Base-by-base conservation (phyloP, 176 grass and related monocot genomes). In the Carex kokanica region DNA sequence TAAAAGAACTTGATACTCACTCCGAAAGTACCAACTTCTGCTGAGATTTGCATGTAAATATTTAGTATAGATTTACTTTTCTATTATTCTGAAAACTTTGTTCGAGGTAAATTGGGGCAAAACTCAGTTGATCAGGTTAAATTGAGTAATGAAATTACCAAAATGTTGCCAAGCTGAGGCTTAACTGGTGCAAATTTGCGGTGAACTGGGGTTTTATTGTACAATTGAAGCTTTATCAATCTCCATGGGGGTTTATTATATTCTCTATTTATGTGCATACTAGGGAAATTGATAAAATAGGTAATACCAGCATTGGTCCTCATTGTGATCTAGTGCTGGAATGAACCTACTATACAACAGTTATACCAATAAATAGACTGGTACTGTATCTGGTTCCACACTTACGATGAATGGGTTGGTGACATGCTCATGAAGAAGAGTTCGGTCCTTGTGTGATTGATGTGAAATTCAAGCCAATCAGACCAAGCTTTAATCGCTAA, bases 351-450 rank as follows among this genome's bases (percentile, higher is more conserved):
- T 67, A 67, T 36, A 16, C 17, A 9, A 25, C 15, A 53, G 29
- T 53, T 15, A 3, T 5, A 55, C 10, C 1, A 71, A 63, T 70
- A 29, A 53, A 83, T 63, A 83, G 8, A 24, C 18, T 12, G 52
- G 62, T 54, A 73, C 12, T 5, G 49, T 21, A 71, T 11, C 24
- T 74, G 1, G 83, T 40, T 11, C 45, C 20, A 1, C 7, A 81
- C 69, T 69, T 90, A 87, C 85, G 64, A 69, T 21, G 73, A 81
- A 86, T 97, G 95, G 0, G 92, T 91, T 2, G 95, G 90, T 25
- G 95, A 94, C 85, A 90, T 94, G 90, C 90, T 89, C 81, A 89
- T 84, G 90, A 97, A 97, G 88, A 92, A 92, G 75, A 97, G 67
- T 20, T 67, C 2, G 1, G 90, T 89, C 16, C 81, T 93, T 2